Conservation (phyloP, 2,329 filamentous ascomycete species). For the Phaeoacremonium minimum region DNA sequence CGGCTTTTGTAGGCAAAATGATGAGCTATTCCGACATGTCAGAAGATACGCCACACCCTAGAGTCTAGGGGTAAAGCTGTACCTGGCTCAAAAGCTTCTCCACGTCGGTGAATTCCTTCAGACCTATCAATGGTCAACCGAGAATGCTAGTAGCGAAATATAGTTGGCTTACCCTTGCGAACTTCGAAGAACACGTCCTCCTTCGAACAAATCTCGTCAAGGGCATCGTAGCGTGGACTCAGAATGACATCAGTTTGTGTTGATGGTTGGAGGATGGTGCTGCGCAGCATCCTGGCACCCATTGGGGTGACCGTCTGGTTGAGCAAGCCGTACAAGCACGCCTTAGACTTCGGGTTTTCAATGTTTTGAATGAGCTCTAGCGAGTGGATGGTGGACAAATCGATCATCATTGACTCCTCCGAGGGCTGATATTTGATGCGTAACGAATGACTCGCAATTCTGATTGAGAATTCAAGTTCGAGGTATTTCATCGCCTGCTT, state of each 20-base stretch:
- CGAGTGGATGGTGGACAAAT: conserved; percentile 79
- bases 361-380: conserved; percentile 89
- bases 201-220: conserved; percentile 76
- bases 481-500: conserved; percentile 81
- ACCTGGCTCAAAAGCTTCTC: conserved; percentile 76
- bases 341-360: conserved; percentile 70
- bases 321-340: conserved; percentile 79
- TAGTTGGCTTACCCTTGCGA: conserved; percentile 52
- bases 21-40: too few species aligned
- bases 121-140: conserved; percentile 37
- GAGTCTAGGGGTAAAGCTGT: neutral
- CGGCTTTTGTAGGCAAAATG: conserved; percentile 62
- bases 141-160: accelerated
- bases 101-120: conserved; percentile 72
- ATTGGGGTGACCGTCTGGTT: conserved; percentile 86
- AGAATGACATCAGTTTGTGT: conserved; percentile 65
- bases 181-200: conserved; percentile 82
- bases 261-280: conserved; percentile 84
- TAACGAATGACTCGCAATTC: conserved; percentile 74
- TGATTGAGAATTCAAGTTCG: conserved; percentile 62
- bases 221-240: conserved; percentile 69
- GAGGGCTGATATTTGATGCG: conserved; percentile 84
- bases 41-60: too few species aligned
- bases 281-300: conserved; percentile 78
- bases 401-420: conserved; percentile 93